Base-by-base conservation (phyloP, 768 basidiomycete genomes). In the Dendrothele bispora region DNA sequence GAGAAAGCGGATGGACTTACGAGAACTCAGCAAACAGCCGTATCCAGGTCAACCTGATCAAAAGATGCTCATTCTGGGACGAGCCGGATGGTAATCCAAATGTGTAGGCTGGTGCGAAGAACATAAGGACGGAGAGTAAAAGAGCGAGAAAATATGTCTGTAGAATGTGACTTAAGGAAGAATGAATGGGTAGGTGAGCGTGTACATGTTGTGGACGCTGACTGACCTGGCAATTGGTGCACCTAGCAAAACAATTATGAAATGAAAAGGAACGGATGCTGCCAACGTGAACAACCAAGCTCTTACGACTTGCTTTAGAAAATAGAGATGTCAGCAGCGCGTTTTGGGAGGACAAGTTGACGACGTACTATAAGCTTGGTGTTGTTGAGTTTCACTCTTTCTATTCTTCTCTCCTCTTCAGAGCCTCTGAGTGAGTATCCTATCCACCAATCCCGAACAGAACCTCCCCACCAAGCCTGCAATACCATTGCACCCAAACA, bases 21-120 rank as follows among this genome's bases (percentile, higher is more conserved):
- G 79, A 76, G 51, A 89, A 68, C 54, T 93, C 88, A 39, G 80
- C 87, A 59, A 95, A 94, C 32, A 98, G 71, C 41, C 89, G 78
- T 20, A 81, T 74, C 86, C 91, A 91, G 5, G 79, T 78, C 61
- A 84, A 73, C 35, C 86, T 75, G 37, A 74, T 77, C 44, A 80
- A 63, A 28, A 83, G 58, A 1, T 83, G 72, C 14, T 65, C 60
- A 6, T 72, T 65, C 38, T 70, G 67, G 17, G 61, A 63, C 18
- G 66, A 64, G 14, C 80, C 54, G 29, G 74, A 75, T 0, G 89
- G 87, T 2, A 72, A 52, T 6, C 89, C 89, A 15, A 92, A 70
- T 3, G 82, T 73, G 59, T 87, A 89, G 2, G 82, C 77, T 8
- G 90, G 83, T 0, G 85, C 73, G 55, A 85, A 87, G 12, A 81